Percentiles rank a stretch among this genome's conserved stretches.
phyloP scores from a whole-genome alignment of 352 stramenopile genomes.

The Plasmopara viticola region DNA sequence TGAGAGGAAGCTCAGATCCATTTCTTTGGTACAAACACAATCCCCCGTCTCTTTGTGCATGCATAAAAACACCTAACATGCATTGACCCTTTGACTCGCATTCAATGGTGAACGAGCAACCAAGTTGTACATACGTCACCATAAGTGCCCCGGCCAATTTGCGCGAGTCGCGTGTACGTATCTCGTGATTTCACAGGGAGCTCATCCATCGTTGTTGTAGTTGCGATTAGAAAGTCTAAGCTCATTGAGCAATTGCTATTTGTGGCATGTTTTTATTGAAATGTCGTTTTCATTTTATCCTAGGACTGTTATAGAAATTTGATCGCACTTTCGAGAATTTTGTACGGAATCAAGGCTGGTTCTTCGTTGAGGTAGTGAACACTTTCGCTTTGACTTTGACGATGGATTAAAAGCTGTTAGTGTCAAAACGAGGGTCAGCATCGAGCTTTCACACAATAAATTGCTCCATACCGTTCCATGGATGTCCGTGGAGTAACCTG shows the following conservation, averaged over 20 bases:
- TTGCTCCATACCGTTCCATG: slow-evolving; percentile 49
- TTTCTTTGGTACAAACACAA: slow-evolving; percentile 50
- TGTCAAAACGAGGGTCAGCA: not conserved
- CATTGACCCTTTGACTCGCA: too few species aligned
- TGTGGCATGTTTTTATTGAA: not conserved
- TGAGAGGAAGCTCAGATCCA: slow-evolving; percentile 42
- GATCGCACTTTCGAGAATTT: slow-evolving; percentile 66
- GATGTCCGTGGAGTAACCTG: slow-evolving; percentile 71
- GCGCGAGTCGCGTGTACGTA: slow-evolving; percentile 25
- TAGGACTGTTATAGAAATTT: slow-evolving; percentile 23
- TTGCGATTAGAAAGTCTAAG: not conserved
- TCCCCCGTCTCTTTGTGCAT: slow-evolving; percentile 19
- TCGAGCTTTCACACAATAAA: not conserved
- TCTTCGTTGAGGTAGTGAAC: slow-evolving; percentile 15
- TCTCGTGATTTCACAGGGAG: slow-evolving; percentile 18
- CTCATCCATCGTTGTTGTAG: not conserved
- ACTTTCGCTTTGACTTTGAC: slow-evolving; percentile 27
- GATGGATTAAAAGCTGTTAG: slow-evolving; percentile 37
- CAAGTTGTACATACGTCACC: slow-evolving; percentile 36
- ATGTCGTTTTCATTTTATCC: not conserved
- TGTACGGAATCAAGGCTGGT: slow-evolving; percentile 41
- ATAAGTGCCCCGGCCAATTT: slow-evolving; percentile 47
- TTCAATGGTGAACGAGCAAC: too few species aligned
- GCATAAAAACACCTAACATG: slow-evolving; percentile 43
- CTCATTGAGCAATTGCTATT: not conserved